phyloP scores from a whole-genome alignment of 352 stramenopile species.

The Phytophthora citricola region DNA sequence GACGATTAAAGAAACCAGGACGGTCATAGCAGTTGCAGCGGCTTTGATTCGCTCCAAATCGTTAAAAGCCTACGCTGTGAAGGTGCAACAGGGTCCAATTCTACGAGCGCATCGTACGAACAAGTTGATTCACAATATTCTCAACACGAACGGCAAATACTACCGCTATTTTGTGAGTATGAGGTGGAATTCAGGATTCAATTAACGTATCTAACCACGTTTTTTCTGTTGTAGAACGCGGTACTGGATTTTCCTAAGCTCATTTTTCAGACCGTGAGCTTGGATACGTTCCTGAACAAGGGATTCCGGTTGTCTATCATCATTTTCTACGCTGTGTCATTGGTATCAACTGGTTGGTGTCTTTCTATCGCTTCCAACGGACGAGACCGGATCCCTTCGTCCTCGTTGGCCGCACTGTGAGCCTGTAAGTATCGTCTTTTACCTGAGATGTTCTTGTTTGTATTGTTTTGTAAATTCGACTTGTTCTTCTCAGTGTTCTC shows the following conservation, averaged over 20 bases:
- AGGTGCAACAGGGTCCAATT: constrained; percentile 1
- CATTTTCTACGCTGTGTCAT: background rate
- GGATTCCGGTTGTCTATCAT: background rate
- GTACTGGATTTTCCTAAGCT: background rate
- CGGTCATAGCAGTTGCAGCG: background rate
- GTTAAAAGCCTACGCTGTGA: background rate
- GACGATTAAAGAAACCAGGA: background rate
- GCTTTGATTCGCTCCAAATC: background rate
- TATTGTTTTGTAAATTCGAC: background rate
- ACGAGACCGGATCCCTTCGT: background rate
- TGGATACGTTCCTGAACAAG: background rate
- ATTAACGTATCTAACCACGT: background rate
- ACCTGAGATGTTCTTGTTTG: background rate
- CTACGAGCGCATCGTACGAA: background rate
- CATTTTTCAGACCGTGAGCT: background rate
- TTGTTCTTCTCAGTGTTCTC: constrained; percentile 1
- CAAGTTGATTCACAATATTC: constrained; percentile 17
- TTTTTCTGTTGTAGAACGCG: background rate
- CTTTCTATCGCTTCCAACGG: background rate
- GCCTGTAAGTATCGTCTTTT: background rate
- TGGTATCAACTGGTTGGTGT: background rate
- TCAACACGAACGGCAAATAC: constrained; percentile 30
- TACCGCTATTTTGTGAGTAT: background rate
- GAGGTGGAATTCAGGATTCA: background rate
- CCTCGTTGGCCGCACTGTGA: background rate